phyloP scores from a whole-genome alignment of 1,139 yeast genomes.

The Sugiyamaella xylanicola region DNA sequence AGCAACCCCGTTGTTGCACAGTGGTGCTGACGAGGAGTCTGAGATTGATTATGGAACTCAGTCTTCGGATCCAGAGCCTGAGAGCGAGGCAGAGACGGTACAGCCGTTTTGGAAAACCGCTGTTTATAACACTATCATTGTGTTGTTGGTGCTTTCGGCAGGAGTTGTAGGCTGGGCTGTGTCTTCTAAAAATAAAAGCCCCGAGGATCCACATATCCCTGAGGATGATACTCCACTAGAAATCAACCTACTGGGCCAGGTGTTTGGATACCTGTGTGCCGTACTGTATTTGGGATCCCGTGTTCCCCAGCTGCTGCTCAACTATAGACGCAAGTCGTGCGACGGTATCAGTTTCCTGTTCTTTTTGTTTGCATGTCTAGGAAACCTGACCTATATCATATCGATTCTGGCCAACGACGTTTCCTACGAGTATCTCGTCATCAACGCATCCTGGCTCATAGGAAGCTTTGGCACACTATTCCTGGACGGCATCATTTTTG shows the following conservation, averaged over 20 bases:
- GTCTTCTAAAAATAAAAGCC: conserved; percentile 41
- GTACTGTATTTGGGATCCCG: conserved; percentile 81
- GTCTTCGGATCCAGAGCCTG: conserved; percentile 23
- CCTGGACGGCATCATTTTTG: conserved; percentile 72
- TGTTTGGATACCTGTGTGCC: conserved; percentile 93
- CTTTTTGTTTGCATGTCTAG: conserved; percentile 89
- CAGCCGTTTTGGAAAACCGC: conserved; percentile 31
- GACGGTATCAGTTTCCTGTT: conserved; percentile 92
- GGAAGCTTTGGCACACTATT: conserved; percentile 88
- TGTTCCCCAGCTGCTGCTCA: conserved; percentile 82
- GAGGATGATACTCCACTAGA: conserved; percentile 44
- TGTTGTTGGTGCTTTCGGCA: conserved; percentile 65
- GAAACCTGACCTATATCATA: conserved; percentile 84
- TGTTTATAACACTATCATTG: conserved; percentile 63
- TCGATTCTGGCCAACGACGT: conserved; percentile 74
- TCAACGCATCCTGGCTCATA: conserved; percentile 89
- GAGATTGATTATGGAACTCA: conserved; percentile 47
- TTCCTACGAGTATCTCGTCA: conserved; percentile 66
- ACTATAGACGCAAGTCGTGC: conserved; percentile 81
- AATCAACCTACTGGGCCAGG: conserved; percentile 78
- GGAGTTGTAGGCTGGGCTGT: conserved; percentile 89
- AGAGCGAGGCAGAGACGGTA: conserved; percentile 2
- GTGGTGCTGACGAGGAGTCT: conserved; percentile 39
- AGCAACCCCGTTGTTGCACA: conserved; percentile 75
- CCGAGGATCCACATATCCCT: conserved; percentile 37